These are phyloP conservation scores for Coemansia sp. DNA, from an alignment of 192 early-diverging fungal genomes.

Conservation along the genomic window DNA sequence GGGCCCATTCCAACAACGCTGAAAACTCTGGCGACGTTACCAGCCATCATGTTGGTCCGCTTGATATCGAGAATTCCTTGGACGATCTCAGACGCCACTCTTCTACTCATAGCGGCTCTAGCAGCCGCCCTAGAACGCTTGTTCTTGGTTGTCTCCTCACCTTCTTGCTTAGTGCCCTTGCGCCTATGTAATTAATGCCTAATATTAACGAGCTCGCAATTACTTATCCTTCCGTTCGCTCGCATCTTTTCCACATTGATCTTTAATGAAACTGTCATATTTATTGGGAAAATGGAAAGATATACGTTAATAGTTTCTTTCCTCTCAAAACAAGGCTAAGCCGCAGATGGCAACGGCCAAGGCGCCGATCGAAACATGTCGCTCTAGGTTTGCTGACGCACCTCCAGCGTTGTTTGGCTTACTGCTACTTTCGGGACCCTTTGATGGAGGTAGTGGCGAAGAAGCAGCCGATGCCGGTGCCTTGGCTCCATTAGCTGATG, in stretches of 20 bases:
- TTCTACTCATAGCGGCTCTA: slow-evolving; percentile 14
- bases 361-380: slow-evolving; percentile 39
- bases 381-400: slow-evolving; percentile 16
- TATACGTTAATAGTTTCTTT: not conserved
- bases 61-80: slow-evolving; percentile 22
- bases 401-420: slow-evolving; percentile 22
- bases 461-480: not conserved
- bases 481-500: not conserved
- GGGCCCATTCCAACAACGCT: not conserved
- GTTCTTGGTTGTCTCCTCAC: slow-evolving; percentile 31
- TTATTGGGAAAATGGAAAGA: no score
- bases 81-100: slow-evolving; percentile 13
- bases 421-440: slow-evolving; percentile 13
- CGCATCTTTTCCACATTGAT: no score
- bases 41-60: slow-evolving; percentile 14
- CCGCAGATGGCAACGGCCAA: slow-evolving; percentile 44
- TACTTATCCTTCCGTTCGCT: no score
- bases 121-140: slow-evolving; percentile 20
- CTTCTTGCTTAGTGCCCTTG: slow-evolving; percentile 21
- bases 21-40: slow-evolving; percentile 28
- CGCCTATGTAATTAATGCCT: slow-evolving; percentile 23
- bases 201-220: not conserved
- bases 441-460: slow-evolving; percentile 12
- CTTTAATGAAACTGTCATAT: no score
- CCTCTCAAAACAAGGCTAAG: slow-evolving; percentile 28